Conservation (phyloP, 31 red algal genomes). For the Odonthalia washingtoniensis region DNA sequence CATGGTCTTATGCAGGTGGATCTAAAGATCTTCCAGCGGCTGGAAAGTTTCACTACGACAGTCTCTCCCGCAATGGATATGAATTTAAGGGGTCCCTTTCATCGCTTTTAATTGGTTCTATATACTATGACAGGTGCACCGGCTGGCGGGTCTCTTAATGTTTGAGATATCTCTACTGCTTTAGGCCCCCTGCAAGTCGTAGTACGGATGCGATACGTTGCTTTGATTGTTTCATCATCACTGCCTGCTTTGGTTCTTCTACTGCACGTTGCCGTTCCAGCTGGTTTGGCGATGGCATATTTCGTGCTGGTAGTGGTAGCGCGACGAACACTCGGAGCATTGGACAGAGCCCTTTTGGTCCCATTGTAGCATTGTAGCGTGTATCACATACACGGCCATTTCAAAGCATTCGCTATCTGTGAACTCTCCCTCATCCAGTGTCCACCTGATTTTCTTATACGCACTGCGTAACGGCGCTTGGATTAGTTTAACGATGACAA, state of each 20-base stretch:
- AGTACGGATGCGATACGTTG: background rate
- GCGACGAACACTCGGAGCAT: background rate
- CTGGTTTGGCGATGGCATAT: too few species aligned
- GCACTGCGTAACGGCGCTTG: background rate
- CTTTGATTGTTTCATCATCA: background rate
- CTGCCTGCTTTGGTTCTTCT: background rate
- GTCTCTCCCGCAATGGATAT: too few species aligned
- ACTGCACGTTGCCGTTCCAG: background rate
- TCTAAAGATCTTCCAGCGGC: too few species aligned
- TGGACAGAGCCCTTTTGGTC: background rate
- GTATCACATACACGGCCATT: too few species aligned
- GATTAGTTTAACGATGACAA: background rate
- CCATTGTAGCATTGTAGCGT: background rate
- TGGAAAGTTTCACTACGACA: too few species aligned
- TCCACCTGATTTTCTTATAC: background rate
- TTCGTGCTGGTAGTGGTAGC: background rate
- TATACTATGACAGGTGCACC: too few species aligned
- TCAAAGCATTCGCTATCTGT: background rate
- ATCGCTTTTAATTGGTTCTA: too few species aligned
- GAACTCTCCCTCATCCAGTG: background rate
- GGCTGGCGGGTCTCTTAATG: too few species aligned
- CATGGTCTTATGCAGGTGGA: too few species aligned
- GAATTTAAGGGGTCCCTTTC: too few species aligned
- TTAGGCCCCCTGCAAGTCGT: background rate
- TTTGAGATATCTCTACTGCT: background rate